phyloP scores from a whole-genome alignment of 75 land plant species.

The Adiantum capillusveneris region DNA sequence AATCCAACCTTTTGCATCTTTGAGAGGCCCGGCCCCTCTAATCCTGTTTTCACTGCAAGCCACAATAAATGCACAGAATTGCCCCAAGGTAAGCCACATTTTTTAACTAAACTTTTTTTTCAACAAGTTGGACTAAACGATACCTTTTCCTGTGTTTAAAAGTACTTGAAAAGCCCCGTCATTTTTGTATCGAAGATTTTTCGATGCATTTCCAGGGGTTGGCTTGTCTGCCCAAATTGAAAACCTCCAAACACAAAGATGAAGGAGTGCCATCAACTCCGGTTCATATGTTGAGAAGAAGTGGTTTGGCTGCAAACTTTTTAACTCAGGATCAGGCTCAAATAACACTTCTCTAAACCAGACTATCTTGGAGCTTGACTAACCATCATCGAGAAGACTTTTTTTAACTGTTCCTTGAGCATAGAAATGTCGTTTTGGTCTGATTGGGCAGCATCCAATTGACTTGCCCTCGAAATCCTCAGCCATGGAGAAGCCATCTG shows the following conservation, averaged over 20 bases:
- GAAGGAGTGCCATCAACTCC: neutral
- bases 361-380: neutral
- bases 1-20: neutral
- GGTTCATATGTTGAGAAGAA: neutral
- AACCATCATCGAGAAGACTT: neutral
- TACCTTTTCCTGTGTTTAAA: neutral
- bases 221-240: constrained; percentile 4
- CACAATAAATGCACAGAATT: neutral
- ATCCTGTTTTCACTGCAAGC: neutral
- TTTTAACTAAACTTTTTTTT: too few species aligned
- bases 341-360: neutral
- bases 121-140: neutral
- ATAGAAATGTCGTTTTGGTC: neutral
- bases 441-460: neutral
- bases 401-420: neutral
- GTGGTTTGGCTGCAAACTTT: neutral
- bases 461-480: neutral
- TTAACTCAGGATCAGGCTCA: neutral
- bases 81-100: too few species aligned
- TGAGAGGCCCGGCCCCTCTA: neutral
- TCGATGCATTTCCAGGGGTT: neutral
- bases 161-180: neutral
- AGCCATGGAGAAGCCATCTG: neutral
- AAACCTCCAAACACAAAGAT: constrained; percentile 1
- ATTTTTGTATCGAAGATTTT: neutral